Evolutionary conservation across 108 stramenopile genomes (phyloP), one percentile per base, ranked within the genome.

Genomic region (Cyclotella choctawhatcheeana): DNA sequence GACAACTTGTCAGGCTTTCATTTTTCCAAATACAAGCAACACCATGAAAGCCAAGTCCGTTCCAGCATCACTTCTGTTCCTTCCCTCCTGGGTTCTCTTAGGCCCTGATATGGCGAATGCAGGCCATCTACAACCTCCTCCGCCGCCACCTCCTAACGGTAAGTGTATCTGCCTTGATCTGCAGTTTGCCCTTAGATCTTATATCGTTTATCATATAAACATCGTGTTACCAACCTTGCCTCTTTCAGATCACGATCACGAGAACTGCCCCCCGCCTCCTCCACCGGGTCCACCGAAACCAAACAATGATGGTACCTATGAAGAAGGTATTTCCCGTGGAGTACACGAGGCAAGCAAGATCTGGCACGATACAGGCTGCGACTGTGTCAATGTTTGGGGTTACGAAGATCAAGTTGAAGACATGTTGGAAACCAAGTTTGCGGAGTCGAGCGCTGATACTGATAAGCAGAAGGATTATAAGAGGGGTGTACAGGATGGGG

Each of bases 331-430:
- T 4, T n/a, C 8, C 8, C 47, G 47, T 17, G 47, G 47, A n/a
- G n/a, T 48, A 4, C 47, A 48, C 47, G 47, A 48, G 17, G 47
- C 47, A n/a, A 4, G 16, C 8, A 48, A n/a, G 17, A 48, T 48
- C n/a, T 48, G 47, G 47, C 47, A 48, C 47, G 47, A 48, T 10
- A n/a, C 17, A n/a, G 47, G 47, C 12, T 48, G 47, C 18, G 47
- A 48, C 47, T 48, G 47, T 48, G 47, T n/a, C 47, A 48, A 48
- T n/a, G 18, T 48, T 48, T 48, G 47, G 47, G 47, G 47, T n/a
- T 48, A n/a, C 18, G 47, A 48, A 48, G 47, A 10, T 17, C 17
- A 48, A n/a, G 47, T 48, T 10, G 47, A 48, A 17, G 47, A 48
- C 4, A 17, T 48, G 47, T 4, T 48, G 47, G 47, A 48, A n/a